Percentiles rank a stretch among this genome's conserved stretches.
Conservation (phyloP, 805 yeast genomes). For the Soucietia sequanensis region DNA sequence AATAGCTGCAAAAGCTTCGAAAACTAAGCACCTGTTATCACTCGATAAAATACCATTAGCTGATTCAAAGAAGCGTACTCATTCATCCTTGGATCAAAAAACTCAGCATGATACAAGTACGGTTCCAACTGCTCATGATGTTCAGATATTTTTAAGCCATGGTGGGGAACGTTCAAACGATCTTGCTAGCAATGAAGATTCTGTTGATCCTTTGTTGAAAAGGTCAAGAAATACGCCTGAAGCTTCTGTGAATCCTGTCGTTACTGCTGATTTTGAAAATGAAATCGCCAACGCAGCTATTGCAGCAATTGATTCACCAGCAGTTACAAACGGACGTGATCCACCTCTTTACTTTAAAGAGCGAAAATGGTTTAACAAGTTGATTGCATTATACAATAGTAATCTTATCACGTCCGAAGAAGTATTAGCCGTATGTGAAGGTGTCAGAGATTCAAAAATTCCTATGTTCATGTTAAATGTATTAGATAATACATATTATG, state of each 20-base stretch:
- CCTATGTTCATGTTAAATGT: constrained; percentile 35
- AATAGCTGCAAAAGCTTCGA: constrained; percentile 16
- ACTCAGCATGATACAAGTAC: neutral
- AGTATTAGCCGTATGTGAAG: constrained; percentile 33
- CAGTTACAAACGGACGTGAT: constrained; percentile 21
- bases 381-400: constrained; percentile 25
- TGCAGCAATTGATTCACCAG: constrained; percentile 30
- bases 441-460: constrained; percentile 36
- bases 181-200: constrained; percentile 14
- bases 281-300: constrained; percentile 30
- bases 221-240: constrained; percentile 16
- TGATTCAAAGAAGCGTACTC: constrained; percentile 11
- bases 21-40: constrained; percentile 5
- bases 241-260: constrained; percentile 2
- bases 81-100: constrained; percentile 4
- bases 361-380: constrained; percentile 35
- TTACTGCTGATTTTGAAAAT: constrained; percentile 20
- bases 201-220: constrained; percentile 30
- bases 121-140: constrained; percentile 4
- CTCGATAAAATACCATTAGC: constrained; percentile 6
- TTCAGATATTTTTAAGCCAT: constrained; percentile 7
- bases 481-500: constrained; percentile 30
- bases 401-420: constrained; percentile 27
- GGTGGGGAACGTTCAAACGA: constrained; percentile 1
- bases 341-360: constrained; percentile 32